These are phyloP conservation scores for Flammula alnicola DNA, from an alignment of 1,284 basidiomycete species.

Conservation along the genomic window DNA sequence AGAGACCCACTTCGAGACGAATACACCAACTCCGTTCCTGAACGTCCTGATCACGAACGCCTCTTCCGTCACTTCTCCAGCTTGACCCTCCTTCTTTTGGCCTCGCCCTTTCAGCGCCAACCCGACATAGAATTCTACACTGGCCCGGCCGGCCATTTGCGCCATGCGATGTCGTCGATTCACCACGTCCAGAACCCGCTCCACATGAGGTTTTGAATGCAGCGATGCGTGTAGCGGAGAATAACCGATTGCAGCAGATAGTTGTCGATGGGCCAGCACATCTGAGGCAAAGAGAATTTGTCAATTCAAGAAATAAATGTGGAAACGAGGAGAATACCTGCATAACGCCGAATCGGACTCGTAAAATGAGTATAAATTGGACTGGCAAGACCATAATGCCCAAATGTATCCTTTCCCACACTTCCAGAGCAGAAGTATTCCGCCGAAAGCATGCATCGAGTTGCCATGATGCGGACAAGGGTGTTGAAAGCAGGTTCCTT, in stretches of 20 bases:
- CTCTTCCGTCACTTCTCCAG: constrained; percentile 59
- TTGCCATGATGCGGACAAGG: constrained; percentile 98
- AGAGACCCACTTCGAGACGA: constrained; percentile 80
- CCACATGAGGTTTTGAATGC: constrained; percentile 90
- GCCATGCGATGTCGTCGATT: constrained; percentile 95
- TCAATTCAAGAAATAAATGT: constrained; percentile 25
- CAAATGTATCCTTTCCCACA: constrained; percentile 90
- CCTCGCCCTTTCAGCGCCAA: constrained; percentile 83
- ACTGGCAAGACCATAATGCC: constrained; percentile 96
- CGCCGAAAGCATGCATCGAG: constrained; percentile 96
- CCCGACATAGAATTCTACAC: constrained; percentile 97
- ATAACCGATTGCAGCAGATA: constrained; percentile 89
- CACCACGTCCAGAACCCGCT: constrained; percentile 85
- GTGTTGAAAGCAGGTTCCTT: constrained; percentile 92
- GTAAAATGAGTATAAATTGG: constrained; percentile 99
- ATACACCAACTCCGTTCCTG: constrained; percentile 94
- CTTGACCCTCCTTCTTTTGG: constrained; percentile 40
- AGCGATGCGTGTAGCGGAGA: constrained; percentile 84
- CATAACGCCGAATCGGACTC: constrained; percentile 91
- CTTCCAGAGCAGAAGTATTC: constrained; percentile 98
- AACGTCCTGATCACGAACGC: constrained; percentile 97
- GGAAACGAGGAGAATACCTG: constrained; percentile 64
- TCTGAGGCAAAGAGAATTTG: constrained; percentile 51
- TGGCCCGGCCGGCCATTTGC: constrained; percentile 95
- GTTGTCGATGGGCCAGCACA: constrained; percentile 93